These are phyloP conservation scores for Penicillium antarcticum DNA, from an alignment of 495 filamentous ascomycete species.

Conservation along the genomic window DNA sequence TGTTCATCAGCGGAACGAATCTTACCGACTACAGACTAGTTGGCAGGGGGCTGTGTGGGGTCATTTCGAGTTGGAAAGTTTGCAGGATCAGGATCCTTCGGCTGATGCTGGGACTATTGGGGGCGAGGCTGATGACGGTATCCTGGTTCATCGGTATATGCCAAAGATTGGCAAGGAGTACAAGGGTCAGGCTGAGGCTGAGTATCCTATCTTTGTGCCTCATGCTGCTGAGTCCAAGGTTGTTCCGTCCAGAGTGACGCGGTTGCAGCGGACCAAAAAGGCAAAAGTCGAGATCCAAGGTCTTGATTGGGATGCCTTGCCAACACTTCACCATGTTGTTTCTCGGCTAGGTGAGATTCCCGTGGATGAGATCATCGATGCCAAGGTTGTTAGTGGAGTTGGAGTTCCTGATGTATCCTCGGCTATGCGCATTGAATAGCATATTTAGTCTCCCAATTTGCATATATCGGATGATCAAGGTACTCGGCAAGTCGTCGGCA, in stretches of 20 bases:
- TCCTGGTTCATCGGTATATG: slow-evolving; percentile 46
- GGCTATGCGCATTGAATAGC: slow-evolving; percentile 40
- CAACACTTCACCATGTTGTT: slow-evolving; percentile 54
- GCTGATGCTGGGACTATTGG: slow-evolving; percentile 25
- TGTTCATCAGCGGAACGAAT: slow-evolving; percentile 29
- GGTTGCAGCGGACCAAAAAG: slow-evolving; percentile 33
- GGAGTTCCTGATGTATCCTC: slow-evolving; percentile 47
- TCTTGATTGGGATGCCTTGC: slow-evolving; percentile 46
- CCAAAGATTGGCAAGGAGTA: slow-evolving; percentile 39
- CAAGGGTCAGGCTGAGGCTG: slow-evolving; percentile 42
- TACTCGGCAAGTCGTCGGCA: no score
- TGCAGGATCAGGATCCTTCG: slow-evolving; percentile 29
- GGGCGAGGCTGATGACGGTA: slow-evolving; percentile 34
- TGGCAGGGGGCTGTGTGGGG: slow-evolving; percentile 49
- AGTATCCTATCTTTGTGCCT: slow-evolving; percentile 44
- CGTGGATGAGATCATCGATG: slow-evolving; percentile 48
- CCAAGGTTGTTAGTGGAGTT: slow-evolving; percentile 47
- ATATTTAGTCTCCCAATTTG: not conserved
- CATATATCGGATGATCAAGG: no score
- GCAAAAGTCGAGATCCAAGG: slow-evolving; percentile 42
- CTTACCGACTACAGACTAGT: slow-evolving; percentile 37
- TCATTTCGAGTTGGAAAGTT: slow-evolving; percentile 36
- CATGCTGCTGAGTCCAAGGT: slow-evolving; percentile 33
- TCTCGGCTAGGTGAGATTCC: slow-evolving; percentile 49
- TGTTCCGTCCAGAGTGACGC: slow-evolving; percentile 29